phyloP scores from a whole-genome alignment of 2,329 filamentous ascomycete genomes.

The Epichloe typhina region DNA sequence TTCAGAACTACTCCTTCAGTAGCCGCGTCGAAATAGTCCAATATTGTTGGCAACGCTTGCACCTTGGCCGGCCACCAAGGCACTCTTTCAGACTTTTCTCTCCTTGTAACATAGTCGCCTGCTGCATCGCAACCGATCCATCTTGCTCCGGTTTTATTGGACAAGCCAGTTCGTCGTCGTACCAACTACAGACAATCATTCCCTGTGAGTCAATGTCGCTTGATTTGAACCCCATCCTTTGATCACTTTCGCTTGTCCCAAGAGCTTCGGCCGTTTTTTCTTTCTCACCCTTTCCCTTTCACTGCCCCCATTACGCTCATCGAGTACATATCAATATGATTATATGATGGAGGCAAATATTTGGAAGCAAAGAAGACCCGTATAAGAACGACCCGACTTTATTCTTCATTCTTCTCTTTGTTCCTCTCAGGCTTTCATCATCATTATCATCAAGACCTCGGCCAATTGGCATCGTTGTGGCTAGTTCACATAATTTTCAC shows the following conservation, averaged over 20 bases:
- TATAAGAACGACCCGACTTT: not conserved
- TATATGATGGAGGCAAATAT: not conserved
- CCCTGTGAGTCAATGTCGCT: constrained; percentile 22
- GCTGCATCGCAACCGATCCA: constrained; percentile 6
- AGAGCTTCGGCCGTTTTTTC: constrained; percentile 1
- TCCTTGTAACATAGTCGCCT: constrained; percentile 8
- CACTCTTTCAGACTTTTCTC: constrained; percentile 12
- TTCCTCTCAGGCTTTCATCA: not conserved
- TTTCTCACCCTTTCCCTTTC: not conserved
- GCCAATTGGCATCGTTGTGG: not conserved
- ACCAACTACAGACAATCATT: constrained; percentile 18
- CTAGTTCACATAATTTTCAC: not conserved
- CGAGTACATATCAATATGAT: not conserved
- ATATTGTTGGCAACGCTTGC: constrained; percentile 24
- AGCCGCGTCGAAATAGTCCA: constrained; percentile 18
- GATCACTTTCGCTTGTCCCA: constrained; percentile 7
- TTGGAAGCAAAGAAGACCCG: not conserved
- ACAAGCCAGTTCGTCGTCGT: constrained; percentile 10
- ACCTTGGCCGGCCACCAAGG: constrained; percentile 18
- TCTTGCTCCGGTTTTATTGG: constrained; percentile 1
- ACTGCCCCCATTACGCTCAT: not conserved
- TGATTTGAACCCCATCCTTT: constrained; percentile 8
- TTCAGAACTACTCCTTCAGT: constrained; percentile 14
- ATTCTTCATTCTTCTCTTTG: not conserved
- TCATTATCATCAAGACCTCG: not conserved